Evolutionary conservation across 768 basidiomycete genomes (phyloP), one percentile per base, ranked within the genome.

Genomic region (Crassisporium funariophilum): DNA sequence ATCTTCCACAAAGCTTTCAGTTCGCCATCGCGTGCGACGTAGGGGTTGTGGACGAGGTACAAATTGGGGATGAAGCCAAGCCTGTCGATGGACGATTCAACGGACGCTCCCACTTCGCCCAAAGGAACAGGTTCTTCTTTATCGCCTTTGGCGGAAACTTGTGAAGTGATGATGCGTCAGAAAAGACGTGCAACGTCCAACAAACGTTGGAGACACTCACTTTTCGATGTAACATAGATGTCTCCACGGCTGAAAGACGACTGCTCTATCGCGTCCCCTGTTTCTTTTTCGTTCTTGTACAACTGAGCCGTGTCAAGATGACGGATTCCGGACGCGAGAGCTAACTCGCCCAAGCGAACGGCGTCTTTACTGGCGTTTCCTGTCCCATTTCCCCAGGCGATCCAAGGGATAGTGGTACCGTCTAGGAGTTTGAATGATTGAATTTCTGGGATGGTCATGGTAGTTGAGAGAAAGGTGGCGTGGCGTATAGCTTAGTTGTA

Each of bases 231-330:
- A 35, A 84, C 70, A 61, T 72, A 84, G 5, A 84, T 53, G 34
- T 70, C 64, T 1, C 70, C 70, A 10, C 71, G 65, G 11, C 59
- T 50, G 22, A 71, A 57, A 2, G 58, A 61, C 3, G 71, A 67
- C 11, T 58, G 46, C 8, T 43, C 24, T 35, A 79, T 64, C 1
- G 69, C 72, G 15, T 64, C 64, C 5, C 74, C 76, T 0, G 77
- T 66, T 1, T 71, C 62, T 17, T 55, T 59, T 54, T 81, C 79
- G 42, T 75, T 81, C 4, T 41, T 34, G 50, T 82, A 82, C 10
- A 62, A 9, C 56, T 79, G 78, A 1, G 79, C 79, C 3, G 76
- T 76, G 47, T 82, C 80, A 44, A 82, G 67, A 53, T 80, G 78
- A 7, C 66, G 68, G 53, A 79, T 73, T 1, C 77, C 77, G 22